Evolutionary conservation across 2,329 filamentous ascomycete genomes (phyloP).

Genomic region (Ophiocordyceps australis): DNA sequence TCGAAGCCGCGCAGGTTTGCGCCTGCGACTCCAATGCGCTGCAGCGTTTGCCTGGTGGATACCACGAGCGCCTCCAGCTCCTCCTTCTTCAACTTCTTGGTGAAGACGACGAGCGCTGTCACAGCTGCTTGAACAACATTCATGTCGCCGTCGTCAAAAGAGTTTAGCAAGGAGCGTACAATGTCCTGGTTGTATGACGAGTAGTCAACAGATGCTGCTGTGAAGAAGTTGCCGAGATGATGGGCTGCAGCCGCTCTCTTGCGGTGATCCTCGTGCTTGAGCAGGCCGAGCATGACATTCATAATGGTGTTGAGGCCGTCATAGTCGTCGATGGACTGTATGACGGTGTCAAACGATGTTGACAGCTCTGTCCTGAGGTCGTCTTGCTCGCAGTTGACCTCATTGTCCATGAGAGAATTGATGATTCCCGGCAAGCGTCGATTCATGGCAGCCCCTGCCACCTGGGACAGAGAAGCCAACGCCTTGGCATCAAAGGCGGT

Average conservation of each 20-base stretch:
- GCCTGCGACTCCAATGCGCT: conserved; percentile 77
- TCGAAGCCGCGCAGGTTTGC: conserved; percentile 74
- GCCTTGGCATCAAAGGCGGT: conserved; percentile 90
- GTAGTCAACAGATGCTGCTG: conserved; percentile 65
- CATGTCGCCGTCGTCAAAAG: conserved; percentile 72
- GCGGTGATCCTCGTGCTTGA: conserved; percentile 85
- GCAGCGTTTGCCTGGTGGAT: conserved; percentile 71
- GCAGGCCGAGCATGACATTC: conserved; percentile 73
- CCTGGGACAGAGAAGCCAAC: conserved; percentile 78
- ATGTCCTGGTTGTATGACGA: conserved; percentile 93
- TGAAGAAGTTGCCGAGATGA: conserved; percentile 78
- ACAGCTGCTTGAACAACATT: conserved; percentile 81
- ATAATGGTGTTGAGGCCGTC: conserved; percentile 92
- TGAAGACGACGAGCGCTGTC: conserved; percentile 73
- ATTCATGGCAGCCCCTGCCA: conserved; percentile 82
- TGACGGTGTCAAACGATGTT: conserved; percentile 69
- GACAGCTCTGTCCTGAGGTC: conserved; percentile 55
- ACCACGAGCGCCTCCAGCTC: conserved; percentile 90
- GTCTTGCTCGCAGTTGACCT: conserved; percentile 63
- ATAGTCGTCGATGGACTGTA: conserved; percentile 86
- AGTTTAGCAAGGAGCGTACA: conserved; percentile 74
- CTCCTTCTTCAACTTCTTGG: conserved; percentile 80
- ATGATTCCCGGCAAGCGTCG: conserved; percentile 76
- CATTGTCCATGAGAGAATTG: conserved; percentile 86
- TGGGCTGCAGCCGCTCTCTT: conserved; percentile 61